Conservation (phyloP, 2,329 filamentous ascomycete genomes). For the Hymenoscyphus salicellus region DNA sequence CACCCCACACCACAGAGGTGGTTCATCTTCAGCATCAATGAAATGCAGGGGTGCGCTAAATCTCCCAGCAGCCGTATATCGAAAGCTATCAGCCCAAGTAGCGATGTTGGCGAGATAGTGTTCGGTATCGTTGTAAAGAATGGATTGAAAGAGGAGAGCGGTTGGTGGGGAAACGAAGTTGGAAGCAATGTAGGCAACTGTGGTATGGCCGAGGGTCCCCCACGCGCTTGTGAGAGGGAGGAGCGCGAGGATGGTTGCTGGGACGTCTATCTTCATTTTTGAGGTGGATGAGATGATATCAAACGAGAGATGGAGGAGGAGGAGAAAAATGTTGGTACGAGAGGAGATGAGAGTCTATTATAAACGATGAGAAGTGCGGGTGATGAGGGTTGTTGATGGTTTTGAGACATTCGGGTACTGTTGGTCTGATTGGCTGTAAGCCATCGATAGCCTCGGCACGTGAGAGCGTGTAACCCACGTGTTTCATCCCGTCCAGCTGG, state of each 20-base stretch:
- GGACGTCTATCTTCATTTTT: conserved; percentile 19
- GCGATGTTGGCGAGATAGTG: conserved; percentile 63
- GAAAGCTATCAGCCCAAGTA: conserved; percentile 62
- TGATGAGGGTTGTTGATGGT: neutral
- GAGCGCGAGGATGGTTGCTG: conserved; percentile 10
- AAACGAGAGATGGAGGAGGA: neutral
- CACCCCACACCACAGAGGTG: conserved; percentile 56
- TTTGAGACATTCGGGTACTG: neutral
- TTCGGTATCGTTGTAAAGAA: conserved; percentile 52
- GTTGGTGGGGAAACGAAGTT: conserved; percentile 58
- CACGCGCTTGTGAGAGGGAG: conserved; percentile 21
- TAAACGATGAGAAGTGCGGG: neutral
- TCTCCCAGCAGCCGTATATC: conserved; percentile 61
- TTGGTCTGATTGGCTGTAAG: neutral
- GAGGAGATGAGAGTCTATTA: neutral
- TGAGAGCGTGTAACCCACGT: neutral
- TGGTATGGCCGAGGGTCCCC: conserved; percentile 59
- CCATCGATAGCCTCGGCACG: neutral
- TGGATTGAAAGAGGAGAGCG: conserved; percentile 52
- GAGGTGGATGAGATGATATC: conserved; percentile 1
- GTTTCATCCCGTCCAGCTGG: neutral
- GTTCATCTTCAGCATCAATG: conserved; percentile 65
- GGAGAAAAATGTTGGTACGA: neutral
- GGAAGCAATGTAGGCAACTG: conserved; percentile 61
- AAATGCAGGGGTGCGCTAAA: conserved; percentile 65